These are phyloP conservation scores for Candida fluviatilis DNA, from an alignment of 805 yeast species.

Conservation along the genomic window DNA sequence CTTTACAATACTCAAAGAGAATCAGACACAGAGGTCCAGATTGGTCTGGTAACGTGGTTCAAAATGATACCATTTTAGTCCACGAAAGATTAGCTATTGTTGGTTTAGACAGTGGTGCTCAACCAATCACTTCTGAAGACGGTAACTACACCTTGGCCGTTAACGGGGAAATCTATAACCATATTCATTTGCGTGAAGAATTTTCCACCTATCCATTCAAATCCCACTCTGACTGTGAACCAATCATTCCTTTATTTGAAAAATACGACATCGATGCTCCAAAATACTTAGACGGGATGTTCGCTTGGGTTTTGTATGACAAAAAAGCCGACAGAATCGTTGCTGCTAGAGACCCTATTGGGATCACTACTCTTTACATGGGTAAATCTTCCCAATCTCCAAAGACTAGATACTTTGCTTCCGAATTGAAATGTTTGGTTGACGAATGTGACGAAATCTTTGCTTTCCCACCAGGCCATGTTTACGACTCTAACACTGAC, in stretches of 20 bases:
- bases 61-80: slow-evolving; percentile 76
- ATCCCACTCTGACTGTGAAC: slow-evolving; percentile 94
- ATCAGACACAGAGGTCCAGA: slow-evolving; percentile 99
- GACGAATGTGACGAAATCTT: slow-evolving; percentile 91
- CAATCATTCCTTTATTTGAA: slow-evolving; percentile 87
- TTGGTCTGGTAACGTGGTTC: slow-evolving; percentile 88
- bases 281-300: slow-evolving; percentile 94
- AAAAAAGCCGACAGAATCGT: slow-evolving; percentile 76
- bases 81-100: slow-evolving; percentile 98
- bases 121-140: slow-evolving; percentile 84
- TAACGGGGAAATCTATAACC: slow-evolving; percentile 98
- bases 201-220: slow-evolving; percentile 70
- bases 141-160: slow-evolving; percentile 74
- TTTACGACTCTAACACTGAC: slow-evolving; percentile 89
- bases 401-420: slow-evolving; percentile 80
- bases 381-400: slow-evolving; percentile 74
- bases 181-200: slow-evolving; percentile 79
- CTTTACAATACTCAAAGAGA: slow-evolving; percentile 85
- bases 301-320: slow-evolving; percentile 91
- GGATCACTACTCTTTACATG: slow-evolving; percentile 94
- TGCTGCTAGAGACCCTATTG: slow-evolving; percentile 98
- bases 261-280: slow-evolving; percentile 91
- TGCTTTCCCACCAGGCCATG: slow-evolving; percentile 98
- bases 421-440: slow-evolving; percentile 88
- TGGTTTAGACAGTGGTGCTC: slow-evolving; percentile 97